Conservation (phyloP, 228 moss, liverwort and hornwort species). For the Sphagnum fallax region DNA sequence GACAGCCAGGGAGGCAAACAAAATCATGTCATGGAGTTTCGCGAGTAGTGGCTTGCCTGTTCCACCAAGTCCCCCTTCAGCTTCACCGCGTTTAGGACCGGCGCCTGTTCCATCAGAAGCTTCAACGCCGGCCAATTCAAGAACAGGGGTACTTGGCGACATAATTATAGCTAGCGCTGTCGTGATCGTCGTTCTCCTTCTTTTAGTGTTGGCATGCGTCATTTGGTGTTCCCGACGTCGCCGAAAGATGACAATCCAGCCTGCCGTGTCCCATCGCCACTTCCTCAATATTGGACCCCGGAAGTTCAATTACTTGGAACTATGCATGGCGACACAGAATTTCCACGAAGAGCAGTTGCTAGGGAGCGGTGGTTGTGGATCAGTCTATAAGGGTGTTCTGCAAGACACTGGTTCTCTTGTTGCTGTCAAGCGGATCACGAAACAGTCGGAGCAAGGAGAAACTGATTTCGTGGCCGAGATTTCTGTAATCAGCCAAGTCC, state of each 20-base stretch:
- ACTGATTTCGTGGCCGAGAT: constrained; percentile 46
- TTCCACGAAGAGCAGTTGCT: constrained; percentile 35
- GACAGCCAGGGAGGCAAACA: constrained; percentile 13
- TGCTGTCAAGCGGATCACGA: constrained; percentile 50
- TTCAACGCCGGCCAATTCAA: background rate
- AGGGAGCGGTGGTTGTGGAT: constrained; percentile 41
- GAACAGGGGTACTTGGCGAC: constrained; percentile 7
- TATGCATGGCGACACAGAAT: constrained; percentile 38
- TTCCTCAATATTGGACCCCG: background rate
- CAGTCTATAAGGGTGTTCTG: constrained; percentile 34
- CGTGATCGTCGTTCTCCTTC: background rate
- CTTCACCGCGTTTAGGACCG: too few species aligned
- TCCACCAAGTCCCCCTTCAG: too few species aligned
- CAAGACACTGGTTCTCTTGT: constrained; percentile 14
- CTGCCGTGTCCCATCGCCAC: too few species aligned
- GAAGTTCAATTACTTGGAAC: constrained; percentile 51
- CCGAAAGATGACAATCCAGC: too few species aligned
- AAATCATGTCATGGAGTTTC: background rate
- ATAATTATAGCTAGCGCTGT: constrained; percentile 4
- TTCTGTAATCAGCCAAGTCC: constrained; percentile 44
- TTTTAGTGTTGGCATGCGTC: constrained; percentile 11
- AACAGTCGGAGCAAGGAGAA: constrained; percentile 35
- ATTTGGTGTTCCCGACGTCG: too few species aligned
- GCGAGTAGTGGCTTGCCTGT: background rate
- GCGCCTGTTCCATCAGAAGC: too few species aligned